Percentiles rank a stretch among this genome's conserved stretches.
Conservation (phyloP, 768 basidiomycete species). For the Termitomyces sp. region DNA sequence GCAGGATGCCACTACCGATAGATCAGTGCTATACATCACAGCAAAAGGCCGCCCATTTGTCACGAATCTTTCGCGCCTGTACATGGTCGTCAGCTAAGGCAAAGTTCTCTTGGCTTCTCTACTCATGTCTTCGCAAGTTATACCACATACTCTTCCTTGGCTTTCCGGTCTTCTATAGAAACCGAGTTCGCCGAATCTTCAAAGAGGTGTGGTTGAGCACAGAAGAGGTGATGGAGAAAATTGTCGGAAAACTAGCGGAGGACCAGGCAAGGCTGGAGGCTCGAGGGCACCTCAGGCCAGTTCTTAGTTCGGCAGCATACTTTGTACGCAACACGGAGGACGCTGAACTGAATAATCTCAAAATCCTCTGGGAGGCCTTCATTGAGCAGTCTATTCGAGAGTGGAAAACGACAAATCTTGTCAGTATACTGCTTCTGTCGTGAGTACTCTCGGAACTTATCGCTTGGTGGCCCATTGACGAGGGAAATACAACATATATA, state of each 20-base stretch:
- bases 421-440: conserved; percentile 57
- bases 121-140: not conserved
- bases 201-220: not conserved
- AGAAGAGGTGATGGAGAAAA: not conserved
- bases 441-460: conserved; percentile 17
- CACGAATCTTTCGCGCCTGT: not conserved
- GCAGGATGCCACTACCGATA: not conserved
- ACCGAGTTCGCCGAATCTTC: not conserved
- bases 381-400: conserved; percentile 61
- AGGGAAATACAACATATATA: conserved; percentile 15
- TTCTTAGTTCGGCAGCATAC: not conserved
- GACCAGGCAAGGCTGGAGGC: not conserved
- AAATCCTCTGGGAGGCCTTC: conserved; percentile 60
- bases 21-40: not conserved
- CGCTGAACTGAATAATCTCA: not conserved
- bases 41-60: not conserved
- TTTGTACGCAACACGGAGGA: not conserved
- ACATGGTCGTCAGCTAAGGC: not conserved
- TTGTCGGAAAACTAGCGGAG: not conserved
- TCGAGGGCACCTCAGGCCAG: not conserved
- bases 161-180: not conserved
- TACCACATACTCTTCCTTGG: conserved; percentile 2
- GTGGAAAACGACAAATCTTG: conserved; percentile 71
- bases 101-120: not conserved
- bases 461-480: not conserved